phyloP scores from a whole-genome alignment of 768 basidiomycete species.

The Tylopilus balloui region DNA sequence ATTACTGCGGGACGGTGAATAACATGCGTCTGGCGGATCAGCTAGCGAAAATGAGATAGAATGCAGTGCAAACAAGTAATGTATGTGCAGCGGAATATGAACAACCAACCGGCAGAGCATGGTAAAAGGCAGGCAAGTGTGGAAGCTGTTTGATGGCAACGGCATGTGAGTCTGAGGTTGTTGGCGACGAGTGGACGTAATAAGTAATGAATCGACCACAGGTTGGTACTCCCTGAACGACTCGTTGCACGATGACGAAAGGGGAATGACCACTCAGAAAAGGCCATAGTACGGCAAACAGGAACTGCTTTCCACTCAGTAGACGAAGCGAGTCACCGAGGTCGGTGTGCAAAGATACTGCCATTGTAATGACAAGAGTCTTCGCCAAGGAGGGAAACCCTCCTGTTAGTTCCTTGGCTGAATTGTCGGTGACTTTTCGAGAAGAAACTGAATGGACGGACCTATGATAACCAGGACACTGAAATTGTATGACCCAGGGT shows the following conservation, averaged over 20 bases:
- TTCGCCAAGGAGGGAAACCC: background rate
- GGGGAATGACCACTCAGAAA: background rate
- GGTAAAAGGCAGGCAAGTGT: constrained; percentile 7
- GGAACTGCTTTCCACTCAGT: background rate
- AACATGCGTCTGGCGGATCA: background rate
- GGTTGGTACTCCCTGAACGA: constrained; percentile 2
- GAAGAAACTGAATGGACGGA: background rate
- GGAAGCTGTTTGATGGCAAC: constrained; percentile 4
- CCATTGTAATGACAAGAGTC: background rate
- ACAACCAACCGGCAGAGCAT: background rate
- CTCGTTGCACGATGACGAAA: background rate
- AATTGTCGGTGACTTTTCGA: background rate
- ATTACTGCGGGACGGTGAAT: constrained; percentile 14
- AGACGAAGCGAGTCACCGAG: background rate
- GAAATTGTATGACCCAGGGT: background rate
- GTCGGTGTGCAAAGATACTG: background rate
- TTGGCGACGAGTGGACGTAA: constrained; percentile 12
- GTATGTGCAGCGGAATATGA: constrained; percentile 8
- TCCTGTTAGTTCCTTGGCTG: background rate
- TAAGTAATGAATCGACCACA: background rate
- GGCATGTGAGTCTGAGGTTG: constrained; percentile 3
- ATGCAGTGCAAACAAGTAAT: constrained; percentile 4
- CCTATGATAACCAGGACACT: background rate
- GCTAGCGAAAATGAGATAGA: background rate
- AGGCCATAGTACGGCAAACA: background rate